Evolutionary conservation across 257 asterid genomes (phyloP), one percentile per base, ranked within the genome.

Genomic region (Perilla frutescens): DNA sequence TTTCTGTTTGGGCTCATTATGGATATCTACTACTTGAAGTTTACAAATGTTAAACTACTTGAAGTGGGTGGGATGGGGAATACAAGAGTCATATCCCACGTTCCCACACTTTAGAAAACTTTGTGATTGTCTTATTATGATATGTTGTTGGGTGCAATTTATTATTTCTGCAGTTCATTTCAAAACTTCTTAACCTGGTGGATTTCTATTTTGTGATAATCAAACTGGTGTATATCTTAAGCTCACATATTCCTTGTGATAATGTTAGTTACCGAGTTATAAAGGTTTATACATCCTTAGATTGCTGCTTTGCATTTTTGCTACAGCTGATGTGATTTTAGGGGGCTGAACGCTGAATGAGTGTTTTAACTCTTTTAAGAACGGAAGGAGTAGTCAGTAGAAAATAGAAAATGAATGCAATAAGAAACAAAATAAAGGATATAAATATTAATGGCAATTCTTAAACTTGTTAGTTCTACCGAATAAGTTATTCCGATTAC

Each of bases 261-360:
- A 34, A 4, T 34, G 37, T 8, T 7, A 41, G 45, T 41, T 41
- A 41, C 45, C 0, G 8, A 44, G 8, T 44, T 44, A 31, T 43
- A 31, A 26, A 15, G 58, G 45, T 14, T 10, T 44, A 13, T 39
- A 12, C 32, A 1, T 43, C 43, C 41, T 14, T 12, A 6, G 15
- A n/a, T 44, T 44, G 49, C 2, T 44, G 49, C 7, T 44, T 59
- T 43, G 7, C 41, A 50, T 47, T 43, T 56, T 62, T n/a, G 12
- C 49, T 62, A 20, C 45, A 14, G 61, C 66, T 53, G 40, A 8
- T 64, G 73, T 74, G 78, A 74, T 65, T 74, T 56, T 44, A 1
- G 8, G 10, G 10, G 49, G 49, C 1, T 5, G 45, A 4, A 64
- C 36, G 31, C 64, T 49, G 4, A 11, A 61, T 61, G 3, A 44